These are phyloP conservation scores for Colletotrichum godetiae DNA, from an alignment of 2,329 filamentous ascomycete species.

Conservation along the genomic window DNA sequence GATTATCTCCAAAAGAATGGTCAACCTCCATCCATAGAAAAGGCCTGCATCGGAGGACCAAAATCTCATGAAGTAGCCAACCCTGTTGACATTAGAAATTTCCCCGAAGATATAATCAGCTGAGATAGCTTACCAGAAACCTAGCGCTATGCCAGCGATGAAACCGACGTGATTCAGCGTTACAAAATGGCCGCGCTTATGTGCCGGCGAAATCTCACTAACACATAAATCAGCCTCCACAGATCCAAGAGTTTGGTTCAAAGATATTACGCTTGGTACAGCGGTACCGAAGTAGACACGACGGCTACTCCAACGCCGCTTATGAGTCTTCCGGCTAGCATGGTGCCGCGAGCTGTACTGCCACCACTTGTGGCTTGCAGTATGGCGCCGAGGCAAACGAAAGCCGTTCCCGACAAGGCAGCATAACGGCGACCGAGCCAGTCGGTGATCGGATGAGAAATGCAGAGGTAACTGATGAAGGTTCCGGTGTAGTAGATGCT, in stretches of 20 bases:
- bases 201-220: conserved; percentile 66
- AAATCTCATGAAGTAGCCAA: conserved; percentile 66
- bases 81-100: conserved; percentile 50
- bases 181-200: conserved; percentile 64
- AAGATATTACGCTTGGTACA: conserved; percentile 63
- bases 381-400: conserved; percentile 60
- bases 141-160: conserved; percentile 62
- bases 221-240: neutral
- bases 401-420: conserved; percentile 57
- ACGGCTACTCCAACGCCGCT: conserved; percentile 65
- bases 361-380: conserved; percentile 58
- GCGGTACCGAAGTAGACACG: conserved; percentile 66
- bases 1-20: conserved; percentile 62
- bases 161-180: conserved; percentile 71
- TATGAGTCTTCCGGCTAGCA: conserved; percentile 63
- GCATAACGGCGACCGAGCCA: conserved; percentile 62
- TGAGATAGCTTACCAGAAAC: conserved; percentile 60
- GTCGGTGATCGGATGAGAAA: conserved; percentile 64
- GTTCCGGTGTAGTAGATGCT: conserved; percentile 69
- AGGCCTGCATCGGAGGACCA: conserved; percentile 58
- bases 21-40: conserved; percentile 64
- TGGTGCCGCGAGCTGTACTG: conserved; percentile 54
- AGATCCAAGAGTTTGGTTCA: neutral
- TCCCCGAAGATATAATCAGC: neutral
- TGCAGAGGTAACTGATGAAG: conserved; percentile 64